These are phyloP conservation scores for Cordyceps pruinosa DNA, from an alignment of 2,329 filamentous ascomycete species.

Conservation along the genomic window DNA sequence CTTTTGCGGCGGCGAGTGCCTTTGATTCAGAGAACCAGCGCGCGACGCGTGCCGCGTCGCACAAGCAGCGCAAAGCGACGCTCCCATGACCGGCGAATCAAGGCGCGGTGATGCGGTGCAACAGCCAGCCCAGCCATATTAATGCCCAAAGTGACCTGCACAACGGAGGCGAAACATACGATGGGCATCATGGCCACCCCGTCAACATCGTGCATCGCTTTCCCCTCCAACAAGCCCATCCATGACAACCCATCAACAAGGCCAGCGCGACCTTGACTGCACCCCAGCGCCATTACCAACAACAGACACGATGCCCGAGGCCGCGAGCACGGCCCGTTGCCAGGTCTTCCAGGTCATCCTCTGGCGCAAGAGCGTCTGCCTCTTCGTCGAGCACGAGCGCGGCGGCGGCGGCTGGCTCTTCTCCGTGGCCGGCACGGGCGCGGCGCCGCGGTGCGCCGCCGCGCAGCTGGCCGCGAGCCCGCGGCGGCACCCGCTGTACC, in stretches of 20 bases:
- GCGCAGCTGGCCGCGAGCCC: not conserved
- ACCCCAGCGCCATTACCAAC: no score
- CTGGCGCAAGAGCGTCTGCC: not conserved
- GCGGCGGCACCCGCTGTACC: not conserved
- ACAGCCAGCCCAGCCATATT: not conserved
- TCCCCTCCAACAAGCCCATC: no score
- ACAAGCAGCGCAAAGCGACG: not conserved
- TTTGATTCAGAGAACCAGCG: not conserved
- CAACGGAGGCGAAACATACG: not conserved
- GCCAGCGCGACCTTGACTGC: no score
- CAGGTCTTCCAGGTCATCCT: constrained; percentile 1
- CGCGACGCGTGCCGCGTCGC: not conserved
- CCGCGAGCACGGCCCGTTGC: not conserved
- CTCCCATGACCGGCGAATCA: not conserved
- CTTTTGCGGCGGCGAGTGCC: not conserved
- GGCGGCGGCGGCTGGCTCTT: not conserved
- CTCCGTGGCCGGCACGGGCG: not conserved
- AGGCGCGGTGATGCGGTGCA: not conserved
- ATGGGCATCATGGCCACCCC: not conserved
- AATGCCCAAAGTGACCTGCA: not conserved
- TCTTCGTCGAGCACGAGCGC: constrained; percentile 1
- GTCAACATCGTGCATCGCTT: not conserved
- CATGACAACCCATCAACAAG: no score
- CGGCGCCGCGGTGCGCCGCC: not conserved
- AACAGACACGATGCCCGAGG: no score